Percentiles rank a stretch among this genome's conserved stretches.
phyloP scores from a whole-genome alignment of 495 filamentous ascomycete genomes.

The Trichocladium uniseriatum region DNA sequence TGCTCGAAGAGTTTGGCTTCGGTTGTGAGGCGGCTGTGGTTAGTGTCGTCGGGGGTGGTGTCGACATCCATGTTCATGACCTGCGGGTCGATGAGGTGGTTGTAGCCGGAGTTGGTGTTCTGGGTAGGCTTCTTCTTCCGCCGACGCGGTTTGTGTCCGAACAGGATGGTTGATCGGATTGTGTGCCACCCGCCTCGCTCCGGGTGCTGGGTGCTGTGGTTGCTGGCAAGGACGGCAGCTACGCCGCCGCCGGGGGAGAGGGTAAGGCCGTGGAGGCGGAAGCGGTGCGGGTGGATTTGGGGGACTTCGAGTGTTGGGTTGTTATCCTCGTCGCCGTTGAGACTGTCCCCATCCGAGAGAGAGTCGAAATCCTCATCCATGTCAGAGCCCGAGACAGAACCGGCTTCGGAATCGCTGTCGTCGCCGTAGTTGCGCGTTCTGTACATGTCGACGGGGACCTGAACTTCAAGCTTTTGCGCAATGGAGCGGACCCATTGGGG shows the following conservation, averaged over 20 bases:
- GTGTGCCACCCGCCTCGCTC: constrained; percentile 38
- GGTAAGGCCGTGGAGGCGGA: constrained; percentile 38
- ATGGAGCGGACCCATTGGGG: constrained; percentile 38
- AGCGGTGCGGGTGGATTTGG: constrained; percentile 34
- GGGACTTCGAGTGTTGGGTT: constrained; percentile 22
- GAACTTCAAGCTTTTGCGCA: constrained; percentile 29
- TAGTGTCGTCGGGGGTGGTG: not conserved
- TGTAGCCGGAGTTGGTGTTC: not conserved
- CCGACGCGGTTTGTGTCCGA: constrained; percentile 22
- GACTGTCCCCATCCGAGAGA: constrained; percentile 8
- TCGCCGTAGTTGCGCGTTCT: constrained; percentile 14
- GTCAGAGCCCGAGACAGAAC: constrained; percentile 4
- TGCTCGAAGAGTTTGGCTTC: constrained; percentile 37
- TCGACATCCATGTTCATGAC: not conserved
- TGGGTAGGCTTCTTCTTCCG: not conserved
- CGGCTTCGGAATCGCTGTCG: constrained; percentile 14
- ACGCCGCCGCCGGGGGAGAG: constrained; percentile 36
- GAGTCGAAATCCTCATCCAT: constrained; percentile 11
- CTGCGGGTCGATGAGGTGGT: not conserved
- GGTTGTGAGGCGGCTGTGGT: constrained; percentile 25
- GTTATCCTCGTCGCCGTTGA: constrained; percentile 14
- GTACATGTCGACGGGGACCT: constrained; percentile 23
- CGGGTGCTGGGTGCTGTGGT: constrained; percentile 30
- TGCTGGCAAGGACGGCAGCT: constrained; percentile 30
- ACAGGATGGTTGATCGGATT: constrained; percentile 30